Evolutionary conservation across 1,284 basidiomycete species (phyloP).

Genomic region (Exsudoporus floridanus): DNA sequence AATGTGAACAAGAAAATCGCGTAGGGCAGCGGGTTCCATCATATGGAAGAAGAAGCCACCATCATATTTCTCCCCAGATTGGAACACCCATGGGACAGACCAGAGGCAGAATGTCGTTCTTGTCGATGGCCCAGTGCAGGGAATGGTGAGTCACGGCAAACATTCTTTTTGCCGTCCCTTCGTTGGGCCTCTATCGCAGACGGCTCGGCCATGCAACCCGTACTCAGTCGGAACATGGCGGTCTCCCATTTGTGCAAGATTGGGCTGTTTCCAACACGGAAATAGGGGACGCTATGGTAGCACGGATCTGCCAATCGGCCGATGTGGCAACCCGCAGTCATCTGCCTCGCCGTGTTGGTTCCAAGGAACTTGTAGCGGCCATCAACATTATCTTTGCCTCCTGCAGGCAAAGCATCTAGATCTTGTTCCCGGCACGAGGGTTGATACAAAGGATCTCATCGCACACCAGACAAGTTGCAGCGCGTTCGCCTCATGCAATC

Average conservation of each 20-base stretch:
- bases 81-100: background rate
- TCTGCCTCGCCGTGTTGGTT: background rate
- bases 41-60: conserved; percentile 1
- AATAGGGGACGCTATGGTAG: background rate
- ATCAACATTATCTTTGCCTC: conserved; percentile 4
- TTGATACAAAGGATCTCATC: background rate
- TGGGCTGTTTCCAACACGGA: background rate
- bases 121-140: background rate
- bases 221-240: too few relatives aligned
- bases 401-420: background rate
- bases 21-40: background rate
- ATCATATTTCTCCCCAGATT: background rate
- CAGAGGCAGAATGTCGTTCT: background rate
- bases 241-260: background rate
- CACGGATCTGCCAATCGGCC: background rate
- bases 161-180: background rate
- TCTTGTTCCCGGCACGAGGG: conserved; percentile 3
- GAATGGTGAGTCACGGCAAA: background rate
- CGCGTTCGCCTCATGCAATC: conserved; percentile 8
- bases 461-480: background rate
- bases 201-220: background rate
- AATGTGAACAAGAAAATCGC: background rate
- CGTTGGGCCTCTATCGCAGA: background rate
- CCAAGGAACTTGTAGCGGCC: background rate
- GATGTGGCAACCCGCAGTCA: background rate